Percentiles rank a stretch among this genome's conserved stretches.
Evolutionary conservation across 2,329 filamentous ascomycete species (phyloP).

Genomic region (Bertia moriformis): DNA sequence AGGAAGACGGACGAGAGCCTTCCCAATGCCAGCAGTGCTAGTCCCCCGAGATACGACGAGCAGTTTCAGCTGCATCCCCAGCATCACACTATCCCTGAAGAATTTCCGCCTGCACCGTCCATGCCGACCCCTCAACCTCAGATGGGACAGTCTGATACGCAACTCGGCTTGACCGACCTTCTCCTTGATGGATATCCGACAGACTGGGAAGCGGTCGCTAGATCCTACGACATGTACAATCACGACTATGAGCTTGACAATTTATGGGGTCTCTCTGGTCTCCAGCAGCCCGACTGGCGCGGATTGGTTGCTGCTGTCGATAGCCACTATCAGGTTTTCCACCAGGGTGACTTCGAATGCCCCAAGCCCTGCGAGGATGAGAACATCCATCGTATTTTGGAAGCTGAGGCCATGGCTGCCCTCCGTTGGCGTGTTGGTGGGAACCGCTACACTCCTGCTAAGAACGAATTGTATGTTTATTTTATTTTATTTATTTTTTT

Average conservation of each 20-base stretch:
- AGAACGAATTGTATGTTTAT: constrained; percentile 22
- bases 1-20: constrained; percentile 16
- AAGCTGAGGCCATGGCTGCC: constrained; percentile 13
- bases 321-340: constrained; percentile 22
- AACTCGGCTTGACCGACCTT: constrained; percentile 16
- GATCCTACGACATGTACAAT: constrained; percentile 20
- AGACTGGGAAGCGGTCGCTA: constrained; percentile 19
- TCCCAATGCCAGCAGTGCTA: constrained; percentile 8
- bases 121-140: constrained; percentile 4
- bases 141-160: constrained; percentile 8
- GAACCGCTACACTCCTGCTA: constrained; percentile 10
- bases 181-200: constrained; percentile 19
- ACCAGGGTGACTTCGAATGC: constrained; percentile 17
- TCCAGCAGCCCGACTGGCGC: constrained; percentile 22
- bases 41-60: constrained; percentile 2
- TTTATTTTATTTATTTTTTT: constrained; percentile 1
- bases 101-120: not conserved
- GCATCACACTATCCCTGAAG: not conserved
- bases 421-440: constrained; percentile 20
- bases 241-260: constrained; percentile 21
- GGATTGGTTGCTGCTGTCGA: constrained; percentile 25
- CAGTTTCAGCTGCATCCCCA: not conserved
- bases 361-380: constrained; percentile 14
- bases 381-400: constrained; percentile 18
- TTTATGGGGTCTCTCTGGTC: constrained; percentile 21